A percentile compares a stretch with the other conserved stretches of the same genome.
phyloP scores from a whole-genome alignment of 2,329 filamentous ascomycete genomes.

The Nemania bipapillata region DNA sequence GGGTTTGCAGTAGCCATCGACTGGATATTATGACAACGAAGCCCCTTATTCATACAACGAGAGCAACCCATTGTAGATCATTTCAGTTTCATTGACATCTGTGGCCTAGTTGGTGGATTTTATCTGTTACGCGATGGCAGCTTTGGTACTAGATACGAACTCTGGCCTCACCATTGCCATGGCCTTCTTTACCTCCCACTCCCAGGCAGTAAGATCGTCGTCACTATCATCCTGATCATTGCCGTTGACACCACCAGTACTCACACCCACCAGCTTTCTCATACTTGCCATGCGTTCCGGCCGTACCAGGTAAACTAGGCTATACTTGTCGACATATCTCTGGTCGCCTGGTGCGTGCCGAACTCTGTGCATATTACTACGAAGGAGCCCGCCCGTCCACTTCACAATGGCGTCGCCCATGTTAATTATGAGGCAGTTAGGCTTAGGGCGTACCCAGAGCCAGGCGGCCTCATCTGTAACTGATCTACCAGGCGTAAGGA shows the following conservation, averaged over 20 bases:
- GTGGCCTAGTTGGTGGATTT: too few relatives aligned
- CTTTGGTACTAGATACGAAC: too few relatives aligned
- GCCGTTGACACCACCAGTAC: neutral
- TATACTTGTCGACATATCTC: conserved; percentile 42
- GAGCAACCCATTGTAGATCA: too few relatives aligned
- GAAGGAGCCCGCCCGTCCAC: conserved; percentile 43
- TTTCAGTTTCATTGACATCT: too few relatives aligned
- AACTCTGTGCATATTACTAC: conserved; percentile 46
- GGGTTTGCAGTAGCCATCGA: too few relatives aligned
- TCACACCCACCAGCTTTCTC: conserved; percentile 31
- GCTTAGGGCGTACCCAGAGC: conserved; percentile 44
- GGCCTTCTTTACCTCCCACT: conserved; percentile 35
- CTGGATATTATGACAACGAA: too few relatives aligned
- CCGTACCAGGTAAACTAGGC: conserved; percentile 27
- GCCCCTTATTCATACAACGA: too few relatives aligned
- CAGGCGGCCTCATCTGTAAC: conserved; percentile 19
- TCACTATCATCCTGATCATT: conserved; percentile 1
- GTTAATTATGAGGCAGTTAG: conserved; percentile 45
- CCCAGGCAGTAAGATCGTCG: conserved; percentile 32
- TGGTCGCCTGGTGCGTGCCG: conserved; percentile 37
- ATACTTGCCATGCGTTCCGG: conserved; percentile 39
- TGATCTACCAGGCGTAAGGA: neutral
- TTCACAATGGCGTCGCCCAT: conserved; percentile 43
- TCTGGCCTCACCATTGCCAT: neutral
- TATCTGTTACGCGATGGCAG: too few relatives aligned